Percentiles rank a stretch among this genome's conserved stretches.
These are phyloP conservation scores for Cyclotella atomus DNA, from an alignment of 108 stramenopile species.

Conservation along the genomic window DNA sequence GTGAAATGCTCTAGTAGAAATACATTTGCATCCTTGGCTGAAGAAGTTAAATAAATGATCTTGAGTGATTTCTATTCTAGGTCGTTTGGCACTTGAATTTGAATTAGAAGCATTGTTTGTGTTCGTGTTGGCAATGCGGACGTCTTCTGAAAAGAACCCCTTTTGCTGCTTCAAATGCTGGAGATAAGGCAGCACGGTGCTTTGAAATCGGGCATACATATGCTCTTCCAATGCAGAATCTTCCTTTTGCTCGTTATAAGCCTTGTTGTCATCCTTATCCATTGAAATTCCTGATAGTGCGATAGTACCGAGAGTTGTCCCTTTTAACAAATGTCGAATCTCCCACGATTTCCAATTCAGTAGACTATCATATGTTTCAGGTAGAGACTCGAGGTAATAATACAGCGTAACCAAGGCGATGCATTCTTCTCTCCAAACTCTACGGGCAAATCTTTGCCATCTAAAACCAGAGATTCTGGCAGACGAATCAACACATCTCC, in stretches of 20 bases:
- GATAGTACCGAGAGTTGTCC: constrained; percentile 58
- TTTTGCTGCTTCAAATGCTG: constrained; percentile 20
- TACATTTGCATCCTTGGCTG: constrained; percentile 65
- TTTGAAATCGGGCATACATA: constrained; percentile 54
- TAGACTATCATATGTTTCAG: constrained; percentile 71
- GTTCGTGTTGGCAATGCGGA: not conserved
- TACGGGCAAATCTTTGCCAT: constrained; percentile 51
- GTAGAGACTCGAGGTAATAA: constrained; percentile 75
- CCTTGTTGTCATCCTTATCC: not conserved
- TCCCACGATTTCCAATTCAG: constrained; percentile 66
- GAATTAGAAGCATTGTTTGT: not conserved
- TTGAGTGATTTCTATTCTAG: not conserved
- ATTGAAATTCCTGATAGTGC: constrained; percentile 30
- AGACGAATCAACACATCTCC: constrained; percentile 76
- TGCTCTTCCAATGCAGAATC: constrained; percentile 14
- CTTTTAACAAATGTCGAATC: constrained; percentile 52
- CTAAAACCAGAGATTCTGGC: constrained; percentile 53
- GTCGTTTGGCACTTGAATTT: constrained; percentile 22
- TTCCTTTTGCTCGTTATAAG: not conserved
- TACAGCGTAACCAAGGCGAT: constrained; percentile 76
- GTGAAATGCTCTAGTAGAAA: constrained; percentile 86
- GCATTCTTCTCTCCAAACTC: constrained; percentile 47
- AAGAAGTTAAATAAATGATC: constrained; percentile 50
- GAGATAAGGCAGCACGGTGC: constrained; percentile 64
- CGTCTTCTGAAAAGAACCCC: constrained; percentile 19